A percentile compares a stretch with the other conserved stretches of the same genome.
Conservation (phyloP, 768 basidiomycete species). For the Tubosaeta brunneosetosa region DNA sequence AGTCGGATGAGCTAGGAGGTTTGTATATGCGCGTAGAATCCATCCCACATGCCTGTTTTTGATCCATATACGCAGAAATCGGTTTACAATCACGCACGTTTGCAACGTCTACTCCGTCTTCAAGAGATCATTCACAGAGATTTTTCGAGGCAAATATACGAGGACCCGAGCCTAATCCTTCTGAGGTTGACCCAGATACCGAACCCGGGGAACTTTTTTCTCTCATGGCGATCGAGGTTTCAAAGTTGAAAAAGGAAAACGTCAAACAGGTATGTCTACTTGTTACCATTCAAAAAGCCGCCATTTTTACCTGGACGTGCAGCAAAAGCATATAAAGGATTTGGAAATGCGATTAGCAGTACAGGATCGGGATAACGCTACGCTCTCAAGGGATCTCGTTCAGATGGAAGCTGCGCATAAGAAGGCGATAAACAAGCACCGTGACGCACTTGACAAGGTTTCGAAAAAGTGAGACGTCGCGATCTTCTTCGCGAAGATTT, state of each 20-base stretch:
- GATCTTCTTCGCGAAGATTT: background rate
- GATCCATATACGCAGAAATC: constrained; percentile 15
- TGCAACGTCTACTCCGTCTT: background rate
- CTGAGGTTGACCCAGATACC: background rate
- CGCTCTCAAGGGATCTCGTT: constrained; percentile 10
- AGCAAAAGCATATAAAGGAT: constrained; percentile 19
- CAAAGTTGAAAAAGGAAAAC: constrained; percentile 9
- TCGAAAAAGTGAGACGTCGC: constrained; percentile 16
- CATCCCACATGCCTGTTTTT: background rate
- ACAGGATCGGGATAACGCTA: constrained; percentile 12
- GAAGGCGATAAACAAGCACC: constrained; percentile 10
- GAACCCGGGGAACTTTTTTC: constrained; percentile 3
- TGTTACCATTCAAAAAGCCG: too few species aligned
- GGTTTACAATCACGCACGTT: constrained; percentile 1
- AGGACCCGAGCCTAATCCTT: background rate
- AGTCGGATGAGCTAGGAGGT: constrained; percentile 17
- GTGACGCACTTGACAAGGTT: constrained; percentile 16
- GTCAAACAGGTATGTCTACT: constrained; percentile 8
- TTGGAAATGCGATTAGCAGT: constrained; percentile 17
- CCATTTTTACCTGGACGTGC: background rate
- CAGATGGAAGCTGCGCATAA: constrained; percentile 14
- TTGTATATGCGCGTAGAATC: constrained; percentile 15
- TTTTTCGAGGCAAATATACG: constrained; percentile 4
- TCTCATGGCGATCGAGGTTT: background rate
- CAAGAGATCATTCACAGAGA: constrained; percentile 6